These are phyloP conservation scores for Aspergillus incahuasiensis DNA, from an alignment of 495 filamentous ascomycete genomes.

Conservation along the genomic window DNA sequence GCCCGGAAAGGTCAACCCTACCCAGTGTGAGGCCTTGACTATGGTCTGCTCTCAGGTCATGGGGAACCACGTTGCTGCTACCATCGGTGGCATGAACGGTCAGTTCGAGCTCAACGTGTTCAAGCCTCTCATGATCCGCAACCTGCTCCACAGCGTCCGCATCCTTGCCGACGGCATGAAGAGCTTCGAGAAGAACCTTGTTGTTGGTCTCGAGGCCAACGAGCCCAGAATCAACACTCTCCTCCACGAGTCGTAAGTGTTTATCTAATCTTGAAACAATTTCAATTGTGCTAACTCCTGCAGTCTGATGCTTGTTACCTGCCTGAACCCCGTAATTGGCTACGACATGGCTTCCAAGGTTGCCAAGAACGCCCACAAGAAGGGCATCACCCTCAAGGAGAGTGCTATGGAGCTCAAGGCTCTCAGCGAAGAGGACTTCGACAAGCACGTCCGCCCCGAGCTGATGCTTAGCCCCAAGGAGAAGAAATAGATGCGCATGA, in stretches of 20 bases:
- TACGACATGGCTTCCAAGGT: constrained; percentile 98
- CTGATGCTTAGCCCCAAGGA: constrained; percentile 87
- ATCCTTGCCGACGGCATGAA: constrained; percentile 88
- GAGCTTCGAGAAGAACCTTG: constrained; percentile 89
- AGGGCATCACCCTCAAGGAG: constrained; percentile 87
- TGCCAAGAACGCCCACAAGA: constrained; percentile 99
- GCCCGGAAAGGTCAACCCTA: constrained; percentile 99
- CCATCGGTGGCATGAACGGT: constrained; percentile 91
- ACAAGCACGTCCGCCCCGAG: constrained; percentile 87
- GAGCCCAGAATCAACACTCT: constrained; percentile 82
- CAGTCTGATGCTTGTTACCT: constrained; percentile 97
- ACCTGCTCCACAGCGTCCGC: constrained; percentile 84
- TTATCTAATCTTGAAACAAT: constrained; percentile 1
- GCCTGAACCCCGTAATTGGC: constrained; percentile 96
- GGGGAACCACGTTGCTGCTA: constrained; percentile 90
- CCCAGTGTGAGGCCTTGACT: constrained; percentile 94
- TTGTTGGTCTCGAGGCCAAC: constrained; percentile 85
- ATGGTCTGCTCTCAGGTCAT: constrained; percentile 98
- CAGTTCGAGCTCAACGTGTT: constrained; percentile 99
- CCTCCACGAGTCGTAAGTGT: constrained; percentile 72
- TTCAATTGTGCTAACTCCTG: constrained; percentile 18
- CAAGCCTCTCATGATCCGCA: constrained; percentile 94
- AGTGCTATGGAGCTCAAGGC: constrained; percentile 92
- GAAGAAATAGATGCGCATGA: constrained; percentile 35
- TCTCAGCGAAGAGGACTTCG: constrained; percentile 86